These are phyloP conservation scores for Aspergillus nanangensis DNA, from an alignment of 495 filamentous ascomycete species.

Conservation along the genomic window DNA sequence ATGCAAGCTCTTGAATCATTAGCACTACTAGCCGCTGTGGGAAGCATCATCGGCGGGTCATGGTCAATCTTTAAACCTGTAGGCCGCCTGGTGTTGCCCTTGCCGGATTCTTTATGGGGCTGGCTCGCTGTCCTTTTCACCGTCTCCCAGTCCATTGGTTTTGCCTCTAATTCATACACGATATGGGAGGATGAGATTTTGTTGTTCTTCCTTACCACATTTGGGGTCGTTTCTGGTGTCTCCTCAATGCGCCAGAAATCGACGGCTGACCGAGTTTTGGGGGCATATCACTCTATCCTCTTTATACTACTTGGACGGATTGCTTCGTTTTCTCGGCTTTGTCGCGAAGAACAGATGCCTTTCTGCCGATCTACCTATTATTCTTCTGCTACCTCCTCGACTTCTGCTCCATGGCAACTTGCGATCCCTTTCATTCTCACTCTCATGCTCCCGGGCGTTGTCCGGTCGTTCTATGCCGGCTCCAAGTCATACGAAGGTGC, in stretches of 20 bases:
- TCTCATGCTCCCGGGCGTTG: slow-evolving; percentile 67
- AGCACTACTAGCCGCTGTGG: slow-evolving; percentile 49
- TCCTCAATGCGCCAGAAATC: slow-evolving; percentile 67
- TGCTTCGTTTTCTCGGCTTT: slow-evolving; percentile 86
- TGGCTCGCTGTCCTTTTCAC: slow-evolving; percentile 81
- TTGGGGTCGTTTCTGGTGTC: slow-evolving; percentile 67
- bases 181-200: slow-evolving; percentile 98
- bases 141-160: slow-evolving; percentile 76
- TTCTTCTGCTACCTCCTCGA: slow-evolving; percentile 83
- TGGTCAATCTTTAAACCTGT: slow-evolving; percentile 49
- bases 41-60: slow-evolving; percentile 58
- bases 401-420: slow-evolving; percentile 89
- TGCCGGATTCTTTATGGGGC: slow-evolving; percentile 83
- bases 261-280: slow-evolving; percentile 60
- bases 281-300: slow-evolving; percentile 75
- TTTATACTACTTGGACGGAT: slow-evolving; percentile 80
- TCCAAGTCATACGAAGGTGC: slow-evolving; percentile 83
- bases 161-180: slow-evolving; percentile 96
- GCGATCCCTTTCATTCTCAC: slow-evolving; percentile 70
- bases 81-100: slow-evolving; percentile 45
- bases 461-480: slow-evolving; percentile 70
- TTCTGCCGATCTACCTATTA: slow-evolving; percentile 95
- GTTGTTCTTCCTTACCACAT: slow-evolving; percentile 86
- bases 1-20: slow-evolving; percentile 24
- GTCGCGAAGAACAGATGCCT: slow-evolving; percentile 97